Evolutionary conservation across 2,329 filamentous ascomycete species (phyloP).

Genomic region (Diplocarpon rosae): DNA sequence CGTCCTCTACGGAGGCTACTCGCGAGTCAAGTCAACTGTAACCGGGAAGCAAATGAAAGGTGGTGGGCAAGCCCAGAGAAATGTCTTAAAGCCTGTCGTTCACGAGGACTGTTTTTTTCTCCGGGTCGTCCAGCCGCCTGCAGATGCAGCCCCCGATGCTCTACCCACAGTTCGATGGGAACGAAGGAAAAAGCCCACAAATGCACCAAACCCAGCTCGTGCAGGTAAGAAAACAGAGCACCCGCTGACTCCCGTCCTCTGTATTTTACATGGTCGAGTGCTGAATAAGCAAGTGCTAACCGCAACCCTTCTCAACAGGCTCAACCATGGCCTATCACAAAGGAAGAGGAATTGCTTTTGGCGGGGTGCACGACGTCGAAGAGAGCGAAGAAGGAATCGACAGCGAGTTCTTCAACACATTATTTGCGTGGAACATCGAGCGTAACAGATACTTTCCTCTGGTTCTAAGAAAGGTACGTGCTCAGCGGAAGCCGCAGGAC

Average conservation of each 20-base stretch:
- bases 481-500: slow-evolving; percentile 47
- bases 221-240: no score
- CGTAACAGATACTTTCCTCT: slow-evolving; percentile 91
- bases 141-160: slow-evolving; percentile 54
- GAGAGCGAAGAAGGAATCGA: slow-evolving; percentile 91
- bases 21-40: slow-evolving; percentile 67
- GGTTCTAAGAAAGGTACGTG: slow-evolving; percentile 60
- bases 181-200: slow-evolving; percentile 81
- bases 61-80: slow-evolving; percentile 47
- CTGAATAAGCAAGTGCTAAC: no score
- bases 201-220: slow-evolving; percentile 70
- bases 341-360: slow-evolving; percentile 84
- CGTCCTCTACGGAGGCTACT: slow-evolving; percentile 88
- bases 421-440: slow-evolving; percentile 92
- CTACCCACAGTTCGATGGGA: slow-evolving; percentile 80
- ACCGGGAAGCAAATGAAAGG: slow-evolving; percentile 54
- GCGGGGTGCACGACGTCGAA: slow-evolving; percentile 88
- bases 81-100: slow-evolving; percentile 73
- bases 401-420: slow-evolving; percentile 88
- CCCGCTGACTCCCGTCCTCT: no score
- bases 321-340: slow-evolving; percentile 93
- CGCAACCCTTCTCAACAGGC: slow-evolving; percentile 42
- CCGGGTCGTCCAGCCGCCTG: slow-evolving; percentile 60
- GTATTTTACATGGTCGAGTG: no score
- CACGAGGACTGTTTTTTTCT: slow-evolving; percentile 95